Conservation (phyloP, 441 rosid species). For the Brassica hybrid region DNA sequence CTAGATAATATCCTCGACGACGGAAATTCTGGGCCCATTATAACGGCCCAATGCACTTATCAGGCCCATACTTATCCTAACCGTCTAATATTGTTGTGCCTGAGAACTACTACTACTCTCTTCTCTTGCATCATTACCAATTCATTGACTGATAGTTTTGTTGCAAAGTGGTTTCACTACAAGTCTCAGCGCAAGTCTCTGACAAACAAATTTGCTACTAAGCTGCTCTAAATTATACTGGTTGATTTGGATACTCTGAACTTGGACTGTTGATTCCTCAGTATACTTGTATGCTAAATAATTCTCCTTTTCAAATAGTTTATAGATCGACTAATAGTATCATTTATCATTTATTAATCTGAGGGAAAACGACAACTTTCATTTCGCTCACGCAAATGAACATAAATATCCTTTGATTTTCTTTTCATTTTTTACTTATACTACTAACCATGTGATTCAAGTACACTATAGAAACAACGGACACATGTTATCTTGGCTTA, state of each 20-base stretch:
- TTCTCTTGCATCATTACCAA: too few relatives aligned
- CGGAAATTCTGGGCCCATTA: neutral
- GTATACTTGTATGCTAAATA: too few relatives aligned
- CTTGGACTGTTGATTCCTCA: neutral
- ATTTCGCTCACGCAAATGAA: too few relatives aligned
- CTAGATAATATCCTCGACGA: neutral
- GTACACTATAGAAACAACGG: neutral
- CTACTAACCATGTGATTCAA: neutral
- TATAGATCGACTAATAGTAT: neutral
- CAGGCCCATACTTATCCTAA: conserved; percentile 38
- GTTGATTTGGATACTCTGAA: neutral
- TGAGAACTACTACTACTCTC: too few relatives aligned
- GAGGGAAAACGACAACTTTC: too few relatives aligned
- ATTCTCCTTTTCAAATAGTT: too few relatives aligned
- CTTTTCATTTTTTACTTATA: too few relatives aligned
- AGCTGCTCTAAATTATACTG: neutral
- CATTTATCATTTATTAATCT: too few relatives aligned
- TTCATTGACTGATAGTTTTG: neutral
- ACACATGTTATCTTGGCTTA: conserved; percentile 28
- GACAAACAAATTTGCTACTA: neutral
- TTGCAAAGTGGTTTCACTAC: neutral
- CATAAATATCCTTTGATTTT: too few relatives aligned
- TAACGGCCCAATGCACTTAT: neutral
- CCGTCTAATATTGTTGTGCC: too few relatives aligned
- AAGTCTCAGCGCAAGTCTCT: neutral